A percentile compares a stretch with the other conserved stretches of the same genome.
Evolutionary conservation across 2,329 filamentous ascomycete species (phyloP).

Genomic region (Neofusicoccum sp.): DNA sequence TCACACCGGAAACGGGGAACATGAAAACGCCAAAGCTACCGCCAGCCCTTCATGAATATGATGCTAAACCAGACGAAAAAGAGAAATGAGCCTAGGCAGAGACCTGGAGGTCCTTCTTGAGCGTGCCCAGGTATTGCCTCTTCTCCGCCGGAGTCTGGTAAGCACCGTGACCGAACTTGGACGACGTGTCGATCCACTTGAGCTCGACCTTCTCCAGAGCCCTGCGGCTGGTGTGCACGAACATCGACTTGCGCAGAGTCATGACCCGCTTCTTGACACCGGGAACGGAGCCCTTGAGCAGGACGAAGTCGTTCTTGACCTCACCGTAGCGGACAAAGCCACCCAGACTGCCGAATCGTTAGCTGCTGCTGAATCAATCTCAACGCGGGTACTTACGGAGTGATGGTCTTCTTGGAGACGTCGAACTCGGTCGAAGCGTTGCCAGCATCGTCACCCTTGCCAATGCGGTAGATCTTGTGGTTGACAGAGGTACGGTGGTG

Average conservation of each 20-base stretch:
- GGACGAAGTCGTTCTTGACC: conserved; percentile 98
- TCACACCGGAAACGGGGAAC: conserved; percentile 17
- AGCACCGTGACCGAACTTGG: conserved; percentile 99
- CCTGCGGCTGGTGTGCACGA: conserved; percentile 91
- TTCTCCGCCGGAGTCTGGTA: conserved; percentile 99
- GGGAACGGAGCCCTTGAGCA: conserved; percentile 96
- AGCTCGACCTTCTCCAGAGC: conserved; percentile 99
- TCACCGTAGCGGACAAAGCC: conserved; percentile 99
- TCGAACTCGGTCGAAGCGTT: conserved; percentile 95
- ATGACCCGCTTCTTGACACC: conserved; percentile 99
- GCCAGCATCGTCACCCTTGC: conserved; percentile 86
- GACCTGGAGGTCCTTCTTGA: conserved; percentile 88
- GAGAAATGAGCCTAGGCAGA: conserved; percentile 50
- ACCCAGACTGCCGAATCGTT: conserved; percentile 72
- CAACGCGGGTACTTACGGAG: conserved; percentile 73
- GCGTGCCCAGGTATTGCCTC: conserved; percentile 93
- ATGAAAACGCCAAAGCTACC: conserved; percentile 39
- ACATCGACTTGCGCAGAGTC: conserved; percentile 99
- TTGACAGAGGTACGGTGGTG: conserved; percentile 99
- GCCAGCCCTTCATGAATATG: conserved; percentile 39
- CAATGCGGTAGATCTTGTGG: conserved; percentile 99
- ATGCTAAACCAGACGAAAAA: conserved; percentile 21
- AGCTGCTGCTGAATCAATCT: conserved; percentile 28
- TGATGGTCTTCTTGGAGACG: conserved; percentile 99
- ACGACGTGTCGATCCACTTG: conserved; percentile 99